Conservation (phyloP, 2,329 filamentous ascomycete genomes). For the Fusarium sp. region DNA sequence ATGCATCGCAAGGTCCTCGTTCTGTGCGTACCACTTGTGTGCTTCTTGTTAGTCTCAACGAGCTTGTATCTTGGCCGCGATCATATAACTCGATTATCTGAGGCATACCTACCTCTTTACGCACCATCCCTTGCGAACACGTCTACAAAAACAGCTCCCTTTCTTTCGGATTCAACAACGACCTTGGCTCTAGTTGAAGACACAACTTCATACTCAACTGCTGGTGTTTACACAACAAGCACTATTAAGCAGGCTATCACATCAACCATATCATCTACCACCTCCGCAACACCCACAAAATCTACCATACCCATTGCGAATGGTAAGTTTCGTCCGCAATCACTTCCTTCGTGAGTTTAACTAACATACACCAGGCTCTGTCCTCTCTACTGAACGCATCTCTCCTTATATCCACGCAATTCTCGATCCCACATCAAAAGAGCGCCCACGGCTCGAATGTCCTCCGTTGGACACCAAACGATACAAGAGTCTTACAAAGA, state of each 20-base stretch:
- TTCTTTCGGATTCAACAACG: background rate
- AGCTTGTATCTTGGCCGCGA: constrained; percentile 42
- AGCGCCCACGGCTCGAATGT: constrained; percentile 48
- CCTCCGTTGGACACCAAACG: constrained; percentile 40
- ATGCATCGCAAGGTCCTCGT: constrained; percentile 42
- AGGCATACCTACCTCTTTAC: constrained; percentile 30
- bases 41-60: constrained; percentile 34
- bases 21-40: constrained; percentile 34
- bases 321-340: background rate
- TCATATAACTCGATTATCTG: constrained; percentile 38
- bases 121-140: constrained; percentile 6
- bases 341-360: fast-evolving
- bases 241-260: constrained; percentile 1
- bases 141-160: constrained; percentile 1
- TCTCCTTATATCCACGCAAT: constrained; percentile 50
- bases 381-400: constrained; percentile 39
- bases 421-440: constrained; percentile 46
- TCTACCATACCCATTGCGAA: constrained; percentile 15
- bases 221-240: constrained; percentile 9
- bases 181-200: background rate
- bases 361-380: constrained; percentile 50
- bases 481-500: constrained; percentile 43
- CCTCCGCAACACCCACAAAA: background rate
- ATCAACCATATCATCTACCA: background rate
- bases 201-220: constrained; percentile 9